These are phyloP conservation scores for Phytopythium chamaehyphon DNA, from an alignment of 352 stramenopile genomes.

Conservation along the genomic window DNA sequence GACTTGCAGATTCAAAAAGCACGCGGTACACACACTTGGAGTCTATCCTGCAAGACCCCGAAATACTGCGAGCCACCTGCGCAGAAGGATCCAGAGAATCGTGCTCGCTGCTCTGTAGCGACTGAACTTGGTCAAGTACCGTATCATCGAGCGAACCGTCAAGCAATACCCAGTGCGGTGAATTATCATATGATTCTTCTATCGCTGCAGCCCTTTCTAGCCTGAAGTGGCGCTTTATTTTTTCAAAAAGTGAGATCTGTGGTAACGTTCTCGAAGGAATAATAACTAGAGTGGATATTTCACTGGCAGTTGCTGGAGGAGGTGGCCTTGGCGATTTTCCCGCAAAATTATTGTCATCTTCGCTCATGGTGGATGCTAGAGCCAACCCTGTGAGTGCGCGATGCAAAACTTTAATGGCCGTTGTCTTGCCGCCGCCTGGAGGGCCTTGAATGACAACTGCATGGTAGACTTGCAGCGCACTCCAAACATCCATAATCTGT, in stretches of 20 bases:
- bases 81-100: neutral
- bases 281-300: neutral
- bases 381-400: constrained; percentile 44
- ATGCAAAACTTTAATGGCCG: constrained; percentile 43
- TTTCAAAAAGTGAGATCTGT: no score
- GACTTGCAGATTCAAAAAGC: constrained; percentile 17
- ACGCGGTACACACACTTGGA: constrained; percentile 6
- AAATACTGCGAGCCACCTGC: no score
- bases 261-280: no score
- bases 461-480: constrained; percentile 19
- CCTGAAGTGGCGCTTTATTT: no score
- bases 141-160: constrained; percentile 20
- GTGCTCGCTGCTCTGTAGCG: neutral
- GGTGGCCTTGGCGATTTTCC: no score
- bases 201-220: no score
- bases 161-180: constrained; percentile 25
- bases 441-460: constrained; percentile 34
- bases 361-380: constrained; percentile 4
- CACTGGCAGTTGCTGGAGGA: no score
- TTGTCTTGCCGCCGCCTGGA: constrained; percentile 38
- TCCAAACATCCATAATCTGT: constrained; percentile 36
- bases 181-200: neutral
- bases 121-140: constrained; percentile 26
- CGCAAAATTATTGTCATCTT: neutral
- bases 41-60: neutral